Evolutionary conservation across 2,329 filamentous ascomycete species (phyloP).

Genomic region (Chaetomiaceae sp.): DNA sequence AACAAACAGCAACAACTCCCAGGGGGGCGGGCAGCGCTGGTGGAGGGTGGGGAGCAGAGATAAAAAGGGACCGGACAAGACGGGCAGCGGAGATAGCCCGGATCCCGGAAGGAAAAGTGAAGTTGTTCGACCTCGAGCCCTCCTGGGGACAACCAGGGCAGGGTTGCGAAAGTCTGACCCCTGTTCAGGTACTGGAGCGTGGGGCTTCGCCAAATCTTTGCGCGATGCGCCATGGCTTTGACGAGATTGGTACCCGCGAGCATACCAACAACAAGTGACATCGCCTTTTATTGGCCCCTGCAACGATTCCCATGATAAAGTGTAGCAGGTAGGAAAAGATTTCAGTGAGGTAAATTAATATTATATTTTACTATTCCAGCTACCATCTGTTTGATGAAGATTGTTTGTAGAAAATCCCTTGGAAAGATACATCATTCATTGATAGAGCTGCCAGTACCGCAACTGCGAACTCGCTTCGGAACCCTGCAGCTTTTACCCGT

Average conservation of each 20-base stretch:
- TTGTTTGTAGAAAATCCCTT: no score
- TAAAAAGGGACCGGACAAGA: conserved; percentile 7
- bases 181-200: conserved; percentile 2
- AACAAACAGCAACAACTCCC: neutral
- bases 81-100: conserved; percentile 10
- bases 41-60: conserved; percentile 1
- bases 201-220: conserved; percentile 9
- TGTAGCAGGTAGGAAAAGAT: no score
- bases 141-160: neutral
- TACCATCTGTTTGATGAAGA: no score
- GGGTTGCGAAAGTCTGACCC: conserved; percentile 8
- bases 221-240: neutral
- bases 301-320: no score
- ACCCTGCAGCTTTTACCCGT: neutral
- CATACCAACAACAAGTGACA: neutral
- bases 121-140: neutral
- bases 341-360: no score
- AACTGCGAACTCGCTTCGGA: neutral
- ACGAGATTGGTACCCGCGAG: neutral
- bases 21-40: neutral
- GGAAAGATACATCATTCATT: no score
- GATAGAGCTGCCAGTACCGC: neutral
- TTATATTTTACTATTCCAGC: no score
- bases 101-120: conserved; percentile 8
- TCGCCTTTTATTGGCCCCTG: no score